Base-by-base conservation (phyloP, 2,329 filamentous ascomycete species). In the Penicillium glabrum region DNA sequence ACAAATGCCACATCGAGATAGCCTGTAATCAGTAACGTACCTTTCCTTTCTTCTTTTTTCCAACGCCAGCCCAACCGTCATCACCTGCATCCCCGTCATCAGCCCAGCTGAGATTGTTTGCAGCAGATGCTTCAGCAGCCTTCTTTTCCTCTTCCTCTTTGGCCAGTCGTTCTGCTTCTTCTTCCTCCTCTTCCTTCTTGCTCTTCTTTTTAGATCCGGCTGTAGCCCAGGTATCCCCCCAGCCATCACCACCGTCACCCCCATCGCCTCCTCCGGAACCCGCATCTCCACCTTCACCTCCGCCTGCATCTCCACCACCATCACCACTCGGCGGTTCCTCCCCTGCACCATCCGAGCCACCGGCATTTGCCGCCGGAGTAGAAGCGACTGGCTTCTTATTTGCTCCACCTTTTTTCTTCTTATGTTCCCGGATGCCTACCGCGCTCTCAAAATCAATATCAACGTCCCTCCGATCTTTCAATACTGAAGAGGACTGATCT, bases 21-120 rank as follows among this genome's bases (percentile, higher is more conserved):
- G 31, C n/a, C 10, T 3, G 10, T 31, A 10, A 14, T 26, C 14
- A 11, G 11, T 60, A 53, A 44, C 72, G 66, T 71, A 85, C 82
- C 73, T 82, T 84, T 61, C 83, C 84, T 61, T 79, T 79, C 61
- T 86, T 86, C 68, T 84, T 79, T 58, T 85, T 86, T 29, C 75
- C 73, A 44, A 75, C 70, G 65, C 74, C 75, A 31, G 72, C 79
- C 80, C 82, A 87, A 2, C 77, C 76, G 63, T 83, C 83, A 26
- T 82, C 82, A 5, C 72, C 63, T 19, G 57, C 72, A 54, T 72
- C 72, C 29, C 72, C 75, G 35, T 77, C 74, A 53, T 80, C 77
- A 50, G 77, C 77, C 78, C 79, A 80, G 64, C 72, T 78, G 45
- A 80, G 71, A 52, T 69, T 67, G 31, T 66, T 64, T 23, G 56